phyloP scores from a whole-genome alignment of 331 rosid species.

The Quercus phellos region DNA sequence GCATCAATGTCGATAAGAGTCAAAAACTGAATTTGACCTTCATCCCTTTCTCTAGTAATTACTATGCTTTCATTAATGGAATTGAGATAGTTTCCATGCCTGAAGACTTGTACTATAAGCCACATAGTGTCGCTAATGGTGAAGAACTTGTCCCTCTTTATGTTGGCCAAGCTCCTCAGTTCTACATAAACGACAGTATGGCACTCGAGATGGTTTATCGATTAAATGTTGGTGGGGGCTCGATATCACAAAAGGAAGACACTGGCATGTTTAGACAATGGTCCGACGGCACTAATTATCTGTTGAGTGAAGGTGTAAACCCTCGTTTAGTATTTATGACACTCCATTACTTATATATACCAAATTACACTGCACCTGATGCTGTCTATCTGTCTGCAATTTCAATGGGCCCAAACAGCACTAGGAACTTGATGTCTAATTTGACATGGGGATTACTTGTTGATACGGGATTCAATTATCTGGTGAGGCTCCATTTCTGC shows the following conservation, averaged over 20 bases:
- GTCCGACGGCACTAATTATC: fast-evolving
- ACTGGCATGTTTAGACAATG: not conserved
- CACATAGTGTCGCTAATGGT: not conserved
- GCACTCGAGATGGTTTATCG: not conserved
- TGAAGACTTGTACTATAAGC: not conserved
- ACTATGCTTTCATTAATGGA: not conserved
- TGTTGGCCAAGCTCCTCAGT: not conserved
- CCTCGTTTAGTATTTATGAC: fast-evolving
- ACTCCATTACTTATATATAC: not conserved
- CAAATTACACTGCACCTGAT: not conserved
- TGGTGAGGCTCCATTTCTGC: no score
- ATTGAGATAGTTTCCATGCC: constrained; percentile 3
- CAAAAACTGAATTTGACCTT: not conserved
- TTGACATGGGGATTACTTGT: no score
- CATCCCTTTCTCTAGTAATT: not conserved
- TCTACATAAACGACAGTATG: not conserved
- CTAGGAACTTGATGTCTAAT: not conserved
- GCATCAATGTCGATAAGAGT: not conserved
- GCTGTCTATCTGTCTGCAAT: not conserved
- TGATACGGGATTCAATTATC: no score
- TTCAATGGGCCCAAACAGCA: not conserved
- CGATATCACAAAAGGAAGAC: not conserved
- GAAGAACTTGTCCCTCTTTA: not conserved
- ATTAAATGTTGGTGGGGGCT: constrained; percentile 13
- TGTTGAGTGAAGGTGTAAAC: no score